Base-by-base conservation (phyloP, 495 filamentous ascomycete species). In the Viridothelium virens region DNA sequence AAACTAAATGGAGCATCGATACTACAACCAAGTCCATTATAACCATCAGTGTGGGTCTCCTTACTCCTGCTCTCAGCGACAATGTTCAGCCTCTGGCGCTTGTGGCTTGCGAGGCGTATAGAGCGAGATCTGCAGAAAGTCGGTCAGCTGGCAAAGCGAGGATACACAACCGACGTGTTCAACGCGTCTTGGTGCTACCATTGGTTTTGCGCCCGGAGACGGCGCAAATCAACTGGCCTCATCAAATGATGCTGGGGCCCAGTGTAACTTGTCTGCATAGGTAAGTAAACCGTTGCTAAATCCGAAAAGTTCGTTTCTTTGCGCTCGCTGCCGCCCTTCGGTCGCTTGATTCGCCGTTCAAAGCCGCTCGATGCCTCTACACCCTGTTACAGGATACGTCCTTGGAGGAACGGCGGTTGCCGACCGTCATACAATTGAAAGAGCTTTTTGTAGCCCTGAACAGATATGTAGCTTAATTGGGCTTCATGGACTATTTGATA, bases 71-170 rank as follows among this genome's bases (percentile, higher is more conserved):
- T 25, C 3, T 25, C 3, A 53, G 10, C 16, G 59, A 62, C 59
- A 62, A 62, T 36, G 59, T 62, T 39, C 59, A 62, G 25, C 14
- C 31, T 11, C 3, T 62, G 3, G 59, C 59, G 6, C 10, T 62
- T 5, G 7, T 36, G 6, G 59, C 59, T 25, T 62, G 59, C 31
- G 59, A 62, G 18, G 34, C 33, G 14, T 62, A 11, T 62, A 31
- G 59, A 3, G 38, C 38, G 59, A 62, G 18, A 36, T 31, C 25
- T 37, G 38, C 11, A 62, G 11, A 39, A 37, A 12, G 59, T 36
- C 34, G 59, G 36, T 4, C 59, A 11, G 34, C 31, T 62, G 33
- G 11, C 14, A 11, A 33, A 12, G 11, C 59, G 34, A 62, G 12
- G 3, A 4, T 31, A 62, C 36, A 62, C 4, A 12, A 33, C 59